These are phyloP conservation scores for Triticum turgidum DNA, from an alignment of 176 grass and related monocot genomes.

Conservation along the genomic window DNA sequence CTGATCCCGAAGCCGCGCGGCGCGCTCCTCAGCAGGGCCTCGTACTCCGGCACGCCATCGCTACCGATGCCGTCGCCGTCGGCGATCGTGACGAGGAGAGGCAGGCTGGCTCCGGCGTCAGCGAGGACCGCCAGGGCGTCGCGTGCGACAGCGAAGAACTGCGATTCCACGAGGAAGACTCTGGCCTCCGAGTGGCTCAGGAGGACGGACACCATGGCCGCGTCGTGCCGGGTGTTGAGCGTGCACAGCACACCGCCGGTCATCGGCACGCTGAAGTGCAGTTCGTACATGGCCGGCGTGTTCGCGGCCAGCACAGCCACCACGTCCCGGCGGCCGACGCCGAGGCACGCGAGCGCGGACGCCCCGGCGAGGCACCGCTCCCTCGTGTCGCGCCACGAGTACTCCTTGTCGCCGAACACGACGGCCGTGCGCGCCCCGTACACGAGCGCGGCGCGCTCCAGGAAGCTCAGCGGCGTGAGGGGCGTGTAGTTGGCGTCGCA, in stretches of 20 bases:
- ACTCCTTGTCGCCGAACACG: constrained; percentile 30
- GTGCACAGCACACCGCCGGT: constrained; percentile 53
- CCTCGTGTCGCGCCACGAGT: constrained; percentile 44
- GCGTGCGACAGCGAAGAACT: constrained; percentile 25
- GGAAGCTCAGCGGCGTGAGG: constrained; percentile 57
- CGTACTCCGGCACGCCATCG: constrained; percentile 6
- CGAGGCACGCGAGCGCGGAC: constrained; percentile 47
- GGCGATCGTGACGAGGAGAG: constrained; percentile 39
- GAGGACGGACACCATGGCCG: constrained; percentile 45
- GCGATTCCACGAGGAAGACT: constrained; percentile 49
- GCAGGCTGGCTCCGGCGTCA: neutral
- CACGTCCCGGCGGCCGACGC: constrained; percentile 41
- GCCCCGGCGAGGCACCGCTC: constrained; percentile 46
- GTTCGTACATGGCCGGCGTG: constrained; percentile 55
- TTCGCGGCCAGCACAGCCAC: constrained; percentile 51
- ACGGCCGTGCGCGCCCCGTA: constrained; percentile 49
- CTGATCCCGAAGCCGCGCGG: constrained; percentile 29
- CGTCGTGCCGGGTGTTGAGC: constrained; percentile 42
- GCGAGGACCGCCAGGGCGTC: constrained; percentile 27
- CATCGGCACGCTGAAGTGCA: constrained; percentile 67
- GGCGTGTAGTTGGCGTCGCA: constrained; percentile 56
- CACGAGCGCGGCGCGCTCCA: constrained; percentile 59
- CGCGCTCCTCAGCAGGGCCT: constrained; percentile 29
- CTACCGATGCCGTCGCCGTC: neutral
- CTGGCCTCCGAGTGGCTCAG: constrained; percentile 50